Conservation (phyloP, 2,329 filamentous ascomycete genomes). For the Didymellaceae sp. region DNA sequence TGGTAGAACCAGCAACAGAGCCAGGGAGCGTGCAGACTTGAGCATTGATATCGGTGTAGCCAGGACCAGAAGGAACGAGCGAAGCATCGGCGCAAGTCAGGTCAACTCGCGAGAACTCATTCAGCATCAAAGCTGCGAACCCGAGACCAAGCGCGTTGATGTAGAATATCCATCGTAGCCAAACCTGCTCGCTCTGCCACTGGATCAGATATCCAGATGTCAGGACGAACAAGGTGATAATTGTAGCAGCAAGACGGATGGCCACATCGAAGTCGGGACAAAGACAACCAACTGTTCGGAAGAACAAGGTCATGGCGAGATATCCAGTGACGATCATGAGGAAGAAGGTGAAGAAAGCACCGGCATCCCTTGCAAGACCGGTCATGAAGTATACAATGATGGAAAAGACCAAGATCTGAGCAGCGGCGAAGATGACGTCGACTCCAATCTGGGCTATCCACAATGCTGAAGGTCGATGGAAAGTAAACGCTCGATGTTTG, state of each 20-base stretch:
- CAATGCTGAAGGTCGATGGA: conserved; percentile 80
- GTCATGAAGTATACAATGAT: conserved; percentile 60
- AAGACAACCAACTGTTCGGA: conserved; percentile 63
- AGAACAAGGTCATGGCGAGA: conserved; percentile 54
- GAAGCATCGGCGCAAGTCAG: conserved; percentile 72
- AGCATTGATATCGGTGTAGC: conserved; percentile 73
- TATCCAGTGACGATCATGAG: conserved; percentile 53
- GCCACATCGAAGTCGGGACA: conserved; percentile 86
- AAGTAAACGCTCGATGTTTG: conserved; percentile 83
- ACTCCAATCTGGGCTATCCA: conserved; percentile 85
- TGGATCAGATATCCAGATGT: conserved; percentile 87
- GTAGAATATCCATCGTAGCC: conserved; percentile 85
- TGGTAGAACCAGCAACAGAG: conserved; percentile 67
- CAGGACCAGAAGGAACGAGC: conserved; percentile 73
- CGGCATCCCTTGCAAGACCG: conserved; percentile 53
- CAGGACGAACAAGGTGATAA: conserved; percentile 82
- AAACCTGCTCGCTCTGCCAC: conserved; percentile 75
- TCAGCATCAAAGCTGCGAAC: conserved; percentile 82
- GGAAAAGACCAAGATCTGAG: conserved; percentile 65
- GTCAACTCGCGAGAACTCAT: conserved; percentile 76
- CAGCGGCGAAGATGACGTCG: conserved; percentile 74
- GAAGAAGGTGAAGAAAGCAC: conserved; percentile 57
- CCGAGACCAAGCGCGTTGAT: conserved; percentile 78
- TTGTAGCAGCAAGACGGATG: conserved; percentile 77
- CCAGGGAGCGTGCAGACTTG: conserved; percentile 84